Conservation (phyloP, 306 rosid genomes). For the Trifolium pratense region DNA sequence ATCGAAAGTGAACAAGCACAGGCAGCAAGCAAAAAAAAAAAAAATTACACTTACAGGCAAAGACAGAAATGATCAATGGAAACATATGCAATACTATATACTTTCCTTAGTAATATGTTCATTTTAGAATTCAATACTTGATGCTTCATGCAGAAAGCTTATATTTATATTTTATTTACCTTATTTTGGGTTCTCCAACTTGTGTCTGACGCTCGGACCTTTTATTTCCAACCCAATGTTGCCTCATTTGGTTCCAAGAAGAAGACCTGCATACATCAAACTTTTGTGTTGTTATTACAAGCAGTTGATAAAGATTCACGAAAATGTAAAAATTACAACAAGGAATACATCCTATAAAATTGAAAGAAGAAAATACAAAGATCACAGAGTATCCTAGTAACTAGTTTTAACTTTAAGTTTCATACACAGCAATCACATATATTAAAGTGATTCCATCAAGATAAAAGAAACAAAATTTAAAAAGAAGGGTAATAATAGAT, state of each 20-base stretch:
- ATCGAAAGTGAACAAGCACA: too few relatives aligned
- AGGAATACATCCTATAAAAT: not conserved
- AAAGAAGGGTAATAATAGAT: conserved; percentile 26
- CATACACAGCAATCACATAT: not conserved
- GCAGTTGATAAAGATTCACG: conserved; percentile 20
- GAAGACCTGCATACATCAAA: conserved; percentile 64
- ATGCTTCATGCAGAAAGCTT: conserved; percentile 25
- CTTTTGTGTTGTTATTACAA: conserved; percentile 9
- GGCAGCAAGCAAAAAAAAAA: too few relatives aligned
- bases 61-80: conserved; percentile 16
- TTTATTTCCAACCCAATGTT: conserved; percentile 72
- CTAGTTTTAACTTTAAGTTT: conserved; percentile 17
- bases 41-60: not conserved
- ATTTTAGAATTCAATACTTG: not conserved
- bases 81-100: conserved; percentile 16
- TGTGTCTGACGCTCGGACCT: conserved; percentile 41
- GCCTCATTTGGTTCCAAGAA: conserved; percentile 83
- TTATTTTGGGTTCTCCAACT: conserved; percentile 64
- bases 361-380: not conserved
- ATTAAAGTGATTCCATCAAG: conserved; percentile 5
- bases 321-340: conserved; percentile 3
- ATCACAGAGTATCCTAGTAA: conserved; percentile 17
- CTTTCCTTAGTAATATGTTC: conserved; percentile 20
- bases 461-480: conserved; percentile 12
- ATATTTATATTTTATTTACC: conserved; percentile 63